Conservation (phyloP, 306 rosid species). For the Glycyrrhiza uralensis region DNA sequence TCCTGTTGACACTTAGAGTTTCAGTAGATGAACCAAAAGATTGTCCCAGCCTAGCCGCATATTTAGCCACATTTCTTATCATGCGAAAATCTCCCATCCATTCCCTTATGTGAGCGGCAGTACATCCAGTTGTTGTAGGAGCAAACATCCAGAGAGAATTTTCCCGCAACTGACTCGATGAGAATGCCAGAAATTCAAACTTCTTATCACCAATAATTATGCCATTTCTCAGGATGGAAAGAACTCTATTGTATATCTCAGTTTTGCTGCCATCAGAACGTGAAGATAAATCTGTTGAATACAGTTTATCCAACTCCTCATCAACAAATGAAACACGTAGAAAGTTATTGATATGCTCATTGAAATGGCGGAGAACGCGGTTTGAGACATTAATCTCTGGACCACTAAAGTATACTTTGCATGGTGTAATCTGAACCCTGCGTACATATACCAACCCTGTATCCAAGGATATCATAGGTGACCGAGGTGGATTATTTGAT, state of each 20-base stretch:
- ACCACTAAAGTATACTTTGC: conserved; percentile 61
- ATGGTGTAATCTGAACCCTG: conserved; percentile 77
- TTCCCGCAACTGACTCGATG: conserved; percentile 84
- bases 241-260: conserved; percentile 56
- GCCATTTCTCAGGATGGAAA: conserved; percentile 62
- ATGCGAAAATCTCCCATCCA: conserved; percentile 69
- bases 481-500: conserved; percentile 30
- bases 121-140: conserved; percentile 29
- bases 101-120: conserved; percentile 50
- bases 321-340: conserved; percentile 87
- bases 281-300: conserved; percentile 61
- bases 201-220: conserved; percentile 62
- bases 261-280: conserved; percentile 58
- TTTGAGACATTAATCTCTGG: conserved; percentile 86
- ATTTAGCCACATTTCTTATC: conserved; percentile 85
- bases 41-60: conserved; percentile 91
- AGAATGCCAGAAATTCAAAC: conserved; percentile 86
- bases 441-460: conserved; percentile 66
- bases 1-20: conserved; percentile 44
- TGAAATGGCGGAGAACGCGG: conserved; percentile 65
- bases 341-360: conserved; percentile 48
- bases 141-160: conserved; percentile 94
- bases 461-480: conserved; percentile 56
- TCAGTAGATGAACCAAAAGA: conserved; percentile 92
- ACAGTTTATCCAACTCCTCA: conserved; percentile 67